Base-by-base conservation (phyloP, 805 yeast genomes). In the Candida germanica region DNA sequence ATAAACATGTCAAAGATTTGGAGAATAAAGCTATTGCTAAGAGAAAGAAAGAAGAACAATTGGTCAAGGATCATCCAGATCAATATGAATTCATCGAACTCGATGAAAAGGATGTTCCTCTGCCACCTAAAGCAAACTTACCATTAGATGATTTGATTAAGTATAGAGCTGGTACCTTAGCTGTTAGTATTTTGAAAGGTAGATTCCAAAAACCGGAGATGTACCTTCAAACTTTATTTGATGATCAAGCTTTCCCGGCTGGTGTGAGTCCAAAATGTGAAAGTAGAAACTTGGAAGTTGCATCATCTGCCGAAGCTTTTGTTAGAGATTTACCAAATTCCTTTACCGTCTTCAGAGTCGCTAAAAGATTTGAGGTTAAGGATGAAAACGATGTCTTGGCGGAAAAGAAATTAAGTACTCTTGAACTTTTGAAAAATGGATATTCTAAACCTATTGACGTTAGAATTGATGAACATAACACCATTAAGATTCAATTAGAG, bases 301-400 rank as follows among this genome's bases (percentile, higher is more conserved):
- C 71, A 11, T 75, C 77, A n/a, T 54, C 59, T 16, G 83, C 80
- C 14, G 76, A 71, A 41, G 75, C 75, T 0, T 83, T 83, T 46
- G 67, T 85, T 33, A 75, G 94, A 56, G 93, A 85, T 54, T 68
- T 85, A 49, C 72, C 74, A 27, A 70, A 83, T 53, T 80, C 88
- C 24, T 65, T 58, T 31, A 44, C 77, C 28, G 58, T 77, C 24
- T 61, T 85, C 44, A 70, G 91, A 54, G 53, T 79, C n/a, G 58
- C 84, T 1, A 74, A 71, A 38, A 73, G 65, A 35, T 69, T 66
- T 13, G 66, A 69, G 22, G 78, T 76, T 10, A 67, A 58, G 19
- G 62, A 61, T 15, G 56, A 60, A 7, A 69, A 69, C 29, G 79
- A 81, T 25, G 52, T 85, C 19, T 39, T 77, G 14, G 62, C 67